These are phyloP conservation scores for thale cress (Arabidopsis thaliana) DNA, from an alignment of 345 rosid species.

Conservation along the genomic window TAIR10.1 NC_003076.8:1878001-1878500, in stretches of 20 bases:
- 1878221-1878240: slow-evolving; percentile 12
- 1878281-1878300: not conserved
- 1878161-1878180: slow-evolving; percentile 10
- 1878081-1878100: slow-evolving; percentile 61
- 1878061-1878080: slow-evolving; percentile 49
- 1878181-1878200: slow-evolving; percentile 17
- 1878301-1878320: not conserved
- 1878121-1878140: slow-evolving; percentile 4
- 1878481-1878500: slow-evolving; percentile 47
- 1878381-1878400: not conserved
- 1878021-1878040: slow-evolving; percentile 70
- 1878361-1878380: not conserved
- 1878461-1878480: slow-evolving; percentile 10
- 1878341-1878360: not conserved
- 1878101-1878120: slow-evolving; percentile 43
- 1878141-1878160: slow-evolving; percentile 1
- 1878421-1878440: slow-evolving; percentile 1
- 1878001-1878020: slow-evolving; percentile 79
- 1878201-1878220: slow-evolving; percentile 11
- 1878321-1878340: not conserved
- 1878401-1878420: not conserved
- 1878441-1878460: not conserved
- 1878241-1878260: slow-evolving; percentile 18
- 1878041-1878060: slow-evolving; percentile 64
- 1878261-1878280: not conserved